Percentiles rank a stretch among this genome's conserved stretches.
Conservation (phyloP, 495 filamentous ascomycete genomes). For the Pyronema omphalodes region DNA sequence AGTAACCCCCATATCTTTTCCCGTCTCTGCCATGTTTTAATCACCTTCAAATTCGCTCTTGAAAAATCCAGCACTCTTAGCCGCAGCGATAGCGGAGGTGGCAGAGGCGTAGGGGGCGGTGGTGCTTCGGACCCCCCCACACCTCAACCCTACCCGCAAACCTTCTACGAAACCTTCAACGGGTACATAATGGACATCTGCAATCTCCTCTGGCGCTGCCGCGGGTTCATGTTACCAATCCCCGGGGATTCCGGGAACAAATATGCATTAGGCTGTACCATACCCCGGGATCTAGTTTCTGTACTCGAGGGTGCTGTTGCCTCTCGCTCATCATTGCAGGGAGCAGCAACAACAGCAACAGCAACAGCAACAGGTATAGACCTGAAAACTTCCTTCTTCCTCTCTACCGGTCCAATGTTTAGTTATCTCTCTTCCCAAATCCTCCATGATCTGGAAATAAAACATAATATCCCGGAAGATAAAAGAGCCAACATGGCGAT, state of each 20-base stretch:
- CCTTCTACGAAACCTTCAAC: slow-evolving; percentile 55
- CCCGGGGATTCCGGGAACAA: slow-evolving; percentile 29
- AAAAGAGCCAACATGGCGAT: too few relatives aligned
- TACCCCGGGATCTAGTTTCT: slow-evolving; percentile 29
- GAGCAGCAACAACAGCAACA: background rate
- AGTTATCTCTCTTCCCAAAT: slow-evolving; percentile 29
- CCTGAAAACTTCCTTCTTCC: slow-evolving; percentile 42
- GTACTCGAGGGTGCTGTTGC: slow-evolving; percentile 30
- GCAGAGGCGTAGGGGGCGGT: too few relatives aligned
- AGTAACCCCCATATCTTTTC: slow-evolving; percentile 46
- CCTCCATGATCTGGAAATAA: slow-evolving; percentile 48
- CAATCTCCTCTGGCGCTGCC: slow-evolving; percentile 67
- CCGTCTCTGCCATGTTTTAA: slow-evolving; percentile 35
- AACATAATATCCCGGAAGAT: slow-evolving; percentile 30
- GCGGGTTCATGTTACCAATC: slow-evolving; percentile 42
- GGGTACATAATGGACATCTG: slow-evolving; percentile 78
- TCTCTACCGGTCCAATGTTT: slow-evolving; percentile 44
- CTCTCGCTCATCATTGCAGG: slow-evolving; percentile 4
- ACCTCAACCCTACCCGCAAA: slow-evolving; percentile 26
- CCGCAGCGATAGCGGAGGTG: too few relatives aligned
- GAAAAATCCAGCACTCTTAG: too few relatives aligned
- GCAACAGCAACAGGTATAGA: background rate
- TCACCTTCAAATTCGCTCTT: background rate
- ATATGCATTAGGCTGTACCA: slow-evolving; percentile 56
- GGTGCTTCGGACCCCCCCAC: slow-evolving; percentile 10